Percentiles rank a stretch among this genome's conserved stretches.
Conservation (phyloP, 176 grass and related monocot species). For the Avena sativa region DNA sequence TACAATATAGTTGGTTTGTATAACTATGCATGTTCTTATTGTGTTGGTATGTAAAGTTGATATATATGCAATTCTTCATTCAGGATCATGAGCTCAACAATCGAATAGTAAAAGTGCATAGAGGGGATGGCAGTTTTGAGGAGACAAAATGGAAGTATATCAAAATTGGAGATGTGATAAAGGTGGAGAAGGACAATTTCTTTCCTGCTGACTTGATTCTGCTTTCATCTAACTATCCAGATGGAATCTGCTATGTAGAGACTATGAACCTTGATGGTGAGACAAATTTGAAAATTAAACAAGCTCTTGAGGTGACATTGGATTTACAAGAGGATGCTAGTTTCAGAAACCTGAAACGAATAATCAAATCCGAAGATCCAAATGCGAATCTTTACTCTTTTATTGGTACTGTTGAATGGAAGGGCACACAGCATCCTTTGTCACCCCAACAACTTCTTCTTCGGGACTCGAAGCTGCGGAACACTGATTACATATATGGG, state of each 20-base stretch:
- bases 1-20: constrained; percentile 13
- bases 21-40: constrained; percentile 14
- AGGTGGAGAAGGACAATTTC: constrained; percentile 95
- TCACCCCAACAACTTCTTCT: constrained; percentile 90
- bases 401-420: constrained; percentile 83
- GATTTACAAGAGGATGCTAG: constrained; percentile 67
- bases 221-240: constrained; percentile 92
- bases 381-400: constrained; percentile 97
- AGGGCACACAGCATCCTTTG: constrained; percentile 54
- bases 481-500: constrained; percentile 93
- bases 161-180: constrained; percentile 93
- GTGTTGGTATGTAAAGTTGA: constrained; percentile 40
- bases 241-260: constrained; percentile 98
- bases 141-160: constrained; percentile 78
- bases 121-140: constrained; percentile 64
- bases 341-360: constrained; percentile 61
- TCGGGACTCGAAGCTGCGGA: constrained; percentile 93
- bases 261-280: constrained; percentile 98
- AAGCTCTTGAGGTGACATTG: constrained; percentile 77
- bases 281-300: constrained; percentile 98
- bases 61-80: constrained; percentile 39
- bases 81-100: constrained; percentile 94
- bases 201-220: constrained; percentile 97
- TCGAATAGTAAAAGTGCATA: constrained; percentile 81
- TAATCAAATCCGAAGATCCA: constrained; percentile 89